Percentiles rank a stretch among this genome's conserved stretches.
Evolutionary conservation across 345 rosid species (phyloP).

Genomic region (Orychophragmus violaceus): DNA sequence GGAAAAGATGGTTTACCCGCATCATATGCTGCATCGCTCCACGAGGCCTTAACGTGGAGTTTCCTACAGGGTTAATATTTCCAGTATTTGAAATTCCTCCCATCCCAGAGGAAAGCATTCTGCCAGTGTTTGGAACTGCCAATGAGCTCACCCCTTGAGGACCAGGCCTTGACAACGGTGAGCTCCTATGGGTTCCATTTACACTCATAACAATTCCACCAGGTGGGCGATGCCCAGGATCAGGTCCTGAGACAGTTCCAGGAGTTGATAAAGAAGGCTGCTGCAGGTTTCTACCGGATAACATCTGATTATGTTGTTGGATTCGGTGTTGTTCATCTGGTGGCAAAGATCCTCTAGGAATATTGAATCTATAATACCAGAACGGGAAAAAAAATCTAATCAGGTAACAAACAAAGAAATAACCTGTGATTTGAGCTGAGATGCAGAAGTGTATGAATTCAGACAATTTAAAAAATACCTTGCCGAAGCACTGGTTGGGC

Average conservation of each 20-base stretch:
- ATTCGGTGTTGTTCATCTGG: slow-evolving; percentile 68
- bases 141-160: slow-evolving; percentile 60
- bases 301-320: slow-evolving; percentile 61
- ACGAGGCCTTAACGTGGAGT: slow-evolving; percentile 61
- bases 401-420: not conserved
- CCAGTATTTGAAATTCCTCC: slow-evolving; percentile 53
- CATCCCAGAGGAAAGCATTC: slow-evolving; percentile 52
- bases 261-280: slow-evolving; percentile 59
- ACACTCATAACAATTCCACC: slow-evolving; percentile 59
- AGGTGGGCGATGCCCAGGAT: slow-evolving; percentile 49
- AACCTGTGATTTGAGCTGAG: not conserved
- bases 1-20: slow-evolving; percentile 42
- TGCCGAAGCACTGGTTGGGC: slow-evolving; percentile 39
- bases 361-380: slow-evolving; percentile 60
- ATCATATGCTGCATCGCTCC: slow-evolving; percentile 51
- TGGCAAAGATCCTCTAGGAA: slow-evolving; percentile 59
- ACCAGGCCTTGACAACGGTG: slow-evolving; percentile 67
- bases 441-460: not conserved
- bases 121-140: slow-evolving; percentile 49
- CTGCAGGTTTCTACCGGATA: slow-evolving; percentile 53
- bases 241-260: slow-evolving; percentile 57
- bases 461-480: slow-evolving; percentile 6
- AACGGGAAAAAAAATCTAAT: not conserved
- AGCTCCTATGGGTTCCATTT: slow-evolving; percentile 48
- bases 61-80: slow-evolving; percentile 59